Base-by-base conservation (phyloP, 176 grass and related monocot genomes). In the Oryza rufipogon region DNA sequence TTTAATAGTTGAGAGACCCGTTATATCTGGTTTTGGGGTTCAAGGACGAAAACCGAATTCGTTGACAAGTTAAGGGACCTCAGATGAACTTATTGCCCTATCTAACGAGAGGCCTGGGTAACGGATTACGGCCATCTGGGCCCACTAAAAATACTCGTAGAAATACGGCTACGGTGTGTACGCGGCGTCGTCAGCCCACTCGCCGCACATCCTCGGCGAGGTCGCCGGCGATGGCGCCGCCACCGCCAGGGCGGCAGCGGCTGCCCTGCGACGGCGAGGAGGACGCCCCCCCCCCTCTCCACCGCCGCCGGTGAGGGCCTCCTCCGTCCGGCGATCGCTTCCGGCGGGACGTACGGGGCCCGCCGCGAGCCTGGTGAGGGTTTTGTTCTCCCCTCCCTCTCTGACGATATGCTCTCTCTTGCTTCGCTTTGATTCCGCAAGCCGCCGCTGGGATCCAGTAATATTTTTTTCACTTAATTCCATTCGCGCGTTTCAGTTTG, bases 361-460 rank as follows among this genome's bases (percentile, higher is more conserved):
- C 41, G 41, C 7, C 42, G 34, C 34, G 34, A 34, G 34, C 34
- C 34, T 34, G 73, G 80, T 88, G 54, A 64, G 79, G 52, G 65
- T 56, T 52, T 72, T 33, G 2, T 20, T 61, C n/a, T 1, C 25
- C 68, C 41, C 12, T 61, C 47, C 39, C 39, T 10, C 74, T 68
- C 33, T 11, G 34, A 26, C 30, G 47, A 6, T 48, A 70, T 85
- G 69, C 25, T 25, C 12, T 48, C 16, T 6, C 1, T 48, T 22
- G 30, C 19, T 36, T 71, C 25, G 25, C 42, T 49, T 46, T 23
- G 25, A 15, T 48, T 32, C 1, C 42, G 28, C 64, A 7, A 5
- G 7, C 64, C 46, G 5, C 13, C n/a, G 10, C 4, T 41, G 30
- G 66, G 49, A 36, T 32, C 46, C 11, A 78, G 13, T n/a, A 23